Evolutionary conservation across 495 filamentous ascomycete genomes (phyloP).

Genomic region (Wilcoxina mikolae): DNA sequence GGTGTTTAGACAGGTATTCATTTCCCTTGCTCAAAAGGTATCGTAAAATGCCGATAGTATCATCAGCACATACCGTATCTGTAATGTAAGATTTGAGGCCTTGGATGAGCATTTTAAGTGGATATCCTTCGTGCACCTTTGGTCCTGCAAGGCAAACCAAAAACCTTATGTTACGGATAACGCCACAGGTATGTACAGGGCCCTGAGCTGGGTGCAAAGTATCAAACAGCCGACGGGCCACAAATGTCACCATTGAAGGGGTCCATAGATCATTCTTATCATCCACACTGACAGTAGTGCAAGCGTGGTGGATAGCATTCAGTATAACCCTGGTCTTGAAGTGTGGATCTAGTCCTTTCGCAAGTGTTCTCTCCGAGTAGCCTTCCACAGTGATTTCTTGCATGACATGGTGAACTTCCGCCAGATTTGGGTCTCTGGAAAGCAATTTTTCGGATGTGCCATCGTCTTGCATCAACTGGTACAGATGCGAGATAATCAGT

Average conservation of each 20-base stretch:
- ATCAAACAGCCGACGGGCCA: constrained; percentile 63
- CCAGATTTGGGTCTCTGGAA: constrained; percentile 44
- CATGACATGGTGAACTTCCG: constrained; percentile 46
- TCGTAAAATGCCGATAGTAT: constrained; percentile 72
- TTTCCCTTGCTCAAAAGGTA: constrained; percentile 63
- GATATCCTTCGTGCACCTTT: constrained; percentile 58
- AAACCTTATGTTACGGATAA: constrained; percentile 72
- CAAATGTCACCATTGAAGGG: constrained; percentile 53
- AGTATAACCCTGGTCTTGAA: constrained; percentile 65
- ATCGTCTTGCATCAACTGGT: constrained; percentile 56
- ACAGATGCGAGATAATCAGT: constrained; percentile 57
- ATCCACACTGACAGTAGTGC: constrained; percentile 51
- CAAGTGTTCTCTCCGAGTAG: constrained; percentile 43
- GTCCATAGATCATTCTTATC: constrained; percentile 53
- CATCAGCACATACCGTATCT: constrained; percentile 77
- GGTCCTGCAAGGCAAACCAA: constrained; percentile 62
- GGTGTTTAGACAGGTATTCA: constrained; percentile 44
- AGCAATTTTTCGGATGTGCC: constrained; percentile 56
- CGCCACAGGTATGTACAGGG: constrained; percentile 67
- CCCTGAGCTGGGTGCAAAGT: constrained; percentile 77
- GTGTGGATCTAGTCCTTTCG: constrained; percentile 67
- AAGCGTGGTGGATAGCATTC: constrained; percentile 60
- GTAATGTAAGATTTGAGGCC: constrained; percentile 63
- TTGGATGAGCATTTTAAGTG: constrained; percentile 81
- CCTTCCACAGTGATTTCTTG: constrained; percentile 50